Evolutionary conservation across 805 yeast genomes (phyloP), one percentile per base, ranked within the genome.

Genomic region (Ogataea angusta): DNA sequence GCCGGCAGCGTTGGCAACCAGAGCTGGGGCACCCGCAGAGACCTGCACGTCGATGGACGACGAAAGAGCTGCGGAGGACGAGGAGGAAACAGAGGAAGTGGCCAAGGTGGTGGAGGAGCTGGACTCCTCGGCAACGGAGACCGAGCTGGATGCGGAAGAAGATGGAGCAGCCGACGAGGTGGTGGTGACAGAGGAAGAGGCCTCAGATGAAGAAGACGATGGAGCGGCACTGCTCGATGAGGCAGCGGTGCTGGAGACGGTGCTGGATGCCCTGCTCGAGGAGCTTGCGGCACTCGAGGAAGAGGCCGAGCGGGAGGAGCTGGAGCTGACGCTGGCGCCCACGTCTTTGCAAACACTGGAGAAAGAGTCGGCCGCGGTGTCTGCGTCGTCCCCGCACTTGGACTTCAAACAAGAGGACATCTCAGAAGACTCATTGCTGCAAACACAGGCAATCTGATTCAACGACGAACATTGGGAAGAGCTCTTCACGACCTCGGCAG

Each of bases 361-460:
- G 62, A 86, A 85, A 15, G 80, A 73, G 23, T 71, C 46, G 54
- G 67, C 68, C 46, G 96, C 96, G 39, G 69, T 59, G 36, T 65
- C 76, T 28, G 79, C 70, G 32, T 69, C 63, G 54, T 71, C 63
- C 52, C 95, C 90, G 70, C 97, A 89, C 46, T 69, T 73, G 44
- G 70, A 59, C 42, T 73, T 66, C 65, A 89, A 70, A 70, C 96
- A 89, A 38, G 67, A 47, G 56, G 77, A 64, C 52, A 88, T 66
- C 30, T 73, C 66, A 45, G 65, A 43, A 49, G 73, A 65, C 53
- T 84, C 78, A 40, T 69, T 68, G 30, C 72, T 62, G 66, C 95
- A 85, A 54, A 85, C 66, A 71, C 95, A 88, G 30, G 67, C 54
- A 51, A 86, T 69, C 57, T 84, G 78, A 62, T 75, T 76, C 62